A percentile compares a stretch with the other conserved stretches of the same genome.
Evolutionary conservation across 257 asterid genomes (phyloP).

Genomic region (Linaria vulgaris): DNA sequence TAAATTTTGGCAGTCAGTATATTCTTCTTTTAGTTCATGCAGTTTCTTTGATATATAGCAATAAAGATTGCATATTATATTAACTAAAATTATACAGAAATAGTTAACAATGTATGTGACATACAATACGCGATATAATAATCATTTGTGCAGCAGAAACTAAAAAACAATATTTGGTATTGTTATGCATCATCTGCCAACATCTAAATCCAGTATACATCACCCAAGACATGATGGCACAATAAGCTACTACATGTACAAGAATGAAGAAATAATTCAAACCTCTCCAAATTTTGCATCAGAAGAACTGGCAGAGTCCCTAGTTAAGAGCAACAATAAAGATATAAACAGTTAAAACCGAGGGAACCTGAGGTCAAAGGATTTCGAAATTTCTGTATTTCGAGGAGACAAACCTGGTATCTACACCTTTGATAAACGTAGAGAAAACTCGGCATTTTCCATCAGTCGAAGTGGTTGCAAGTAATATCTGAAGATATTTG

Average conservation of each 20-base stretch:
- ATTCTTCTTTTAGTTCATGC: too few species aligned
- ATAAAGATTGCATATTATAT: not conserved
- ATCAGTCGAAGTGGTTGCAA: constrained; percentile 97
- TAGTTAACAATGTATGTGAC: constrained; percentile 3
- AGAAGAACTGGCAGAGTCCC: constrained; percentile 58
- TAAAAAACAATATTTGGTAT: too few species aligned
- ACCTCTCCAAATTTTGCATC: constrained; percentile 97
- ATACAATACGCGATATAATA: constrained; percentile 16
- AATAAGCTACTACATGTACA: constrained; percentile 18
- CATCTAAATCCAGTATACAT: too few species aligned
- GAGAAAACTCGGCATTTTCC: constrained; percentile 96
- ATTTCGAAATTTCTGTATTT: constrained; percentile 15
- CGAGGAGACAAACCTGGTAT: constrained; percentile 59
- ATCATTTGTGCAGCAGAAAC: constrained; percentile 4
- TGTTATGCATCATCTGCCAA: too few species aligned
- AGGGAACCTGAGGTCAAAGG: constrained; percentile 21
- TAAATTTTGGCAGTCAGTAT: not conserved
- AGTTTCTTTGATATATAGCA: too few species aligned
- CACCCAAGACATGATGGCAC: too few species aligned
- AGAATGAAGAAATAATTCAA: constrained; percentile 21
- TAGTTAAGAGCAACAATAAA: constrained; percentile 40
- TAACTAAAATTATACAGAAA: not conserved
- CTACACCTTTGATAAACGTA: constrained; percentile 97
- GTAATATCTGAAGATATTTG: constrained; percentile 53
- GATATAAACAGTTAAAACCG: constrained; percentile 13